Evolutionary conservation across 345 rosid genomes (phyloP), one percentile per base, ranked within the genome.

Genomic region (Lepidium sativum): DNA sequence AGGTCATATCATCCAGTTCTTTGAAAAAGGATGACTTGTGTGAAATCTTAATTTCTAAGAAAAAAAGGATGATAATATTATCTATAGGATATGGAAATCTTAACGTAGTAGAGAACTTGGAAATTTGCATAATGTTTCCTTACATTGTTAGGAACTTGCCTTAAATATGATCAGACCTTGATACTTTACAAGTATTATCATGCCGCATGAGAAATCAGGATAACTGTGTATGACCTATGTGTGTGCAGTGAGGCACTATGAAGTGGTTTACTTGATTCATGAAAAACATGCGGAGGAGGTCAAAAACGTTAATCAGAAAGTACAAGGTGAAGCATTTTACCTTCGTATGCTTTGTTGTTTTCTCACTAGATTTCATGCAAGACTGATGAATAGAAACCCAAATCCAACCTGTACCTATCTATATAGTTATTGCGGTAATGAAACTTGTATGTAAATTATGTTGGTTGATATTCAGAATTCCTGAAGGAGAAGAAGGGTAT

Each of bases 191-290:
- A n/a, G 6, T 55, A 10, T 54, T n/a, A n/a, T n/a, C n/a, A n/a
- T n/a, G n/a, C n/a, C n/a, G n/a, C n/a, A n/a, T n/a, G n/a, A n/a
- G n/a, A n/a, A n/a, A n/a, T n/a, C n/a, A n/a, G n/a, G n/a, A n/a
- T n/a, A n/a, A n/a, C n/a, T n/a, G n/a, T n/a, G 6, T 55, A 10
- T 54, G 1, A 20, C 44, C 44, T 47, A 31, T 39, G 71, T 23
- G 34, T 67, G 5, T 65, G 64, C 86, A 92, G 97, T 81, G 81
- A 89, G 98, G 20, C 97, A 92, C 76, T 92, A 89, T 39, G 98
- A 89, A 68, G 97, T 89, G 68, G 96, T 92, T 54, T 92, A 89
- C 80, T 69, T 92, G 61, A 81, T 92, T 77, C 98, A 92, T 32
- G 98, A 87, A 85, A 89, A 84, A 80, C 80, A 85, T 65, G 92